Evolutionary conservation across 2,329 filamentous ascomycete genomes (phyloP).

Genomic region (Cladosporium sp.): DNA sequence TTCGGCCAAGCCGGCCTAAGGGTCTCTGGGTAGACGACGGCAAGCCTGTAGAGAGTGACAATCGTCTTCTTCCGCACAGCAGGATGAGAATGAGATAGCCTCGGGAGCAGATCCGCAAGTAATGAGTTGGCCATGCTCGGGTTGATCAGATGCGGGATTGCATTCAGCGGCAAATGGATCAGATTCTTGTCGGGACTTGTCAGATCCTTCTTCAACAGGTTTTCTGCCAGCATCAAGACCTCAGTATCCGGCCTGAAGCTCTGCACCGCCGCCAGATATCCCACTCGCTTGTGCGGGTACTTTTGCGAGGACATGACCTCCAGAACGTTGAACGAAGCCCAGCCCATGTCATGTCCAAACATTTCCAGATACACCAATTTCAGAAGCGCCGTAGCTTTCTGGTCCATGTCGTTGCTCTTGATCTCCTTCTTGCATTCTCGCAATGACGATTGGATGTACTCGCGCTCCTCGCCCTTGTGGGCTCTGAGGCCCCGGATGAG

Average conservation of each 20-base stretch:
- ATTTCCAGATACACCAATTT: slow-evolving; percentile 98
- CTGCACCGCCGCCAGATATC: slow-evolving; percentile 91
- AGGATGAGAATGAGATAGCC: slow-evolving; percentile 78
- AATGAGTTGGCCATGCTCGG: slow-evolving; percentile 86
- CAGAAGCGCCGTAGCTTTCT: slow-evolving; percentile 91
- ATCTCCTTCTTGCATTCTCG: slow-evolving; percentile 95
- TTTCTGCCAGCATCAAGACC: slow-evolving; percentile 94
- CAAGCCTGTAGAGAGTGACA: slow-evolving; percentile 86
- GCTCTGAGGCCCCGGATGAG: slow-evolving; percentile 93
- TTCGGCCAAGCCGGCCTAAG: slow-evolving; percentile 91
- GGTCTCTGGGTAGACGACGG: slow-evolving; percentile 93
- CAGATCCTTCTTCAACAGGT: slow-evolving; percentile 92
- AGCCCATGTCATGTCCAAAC: slow-evolving; percentile 99
- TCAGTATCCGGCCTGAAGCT: slow-evolving; percentile 94
- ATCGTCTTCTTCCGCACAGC: slow-evolving; percentile 92
- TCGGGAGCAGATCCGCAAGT: slow-evolving; percentile 76
- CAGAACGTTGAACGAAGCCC: slow-evolving; percentile 96
- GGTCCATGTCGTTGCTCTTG: slow-evolving; percentile 88
- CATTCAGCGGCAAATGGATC: slow-evolving; percentile 78
- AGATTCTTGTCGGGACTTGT: slow-evolving; percentile 64
- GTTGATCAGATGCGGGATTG: slow-evolving; percentile 91
- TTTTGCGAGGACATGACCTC: slow-evolving; percentile 98
- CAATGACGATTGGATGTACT: slow-evolving; percentile 88
- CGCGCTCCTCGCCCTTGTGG: slow-evolving; percentile 90
- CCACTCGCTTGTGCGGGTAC: slow-evolving; percentile 90